phyloP scores from a whole-genome alignment of 2,329 filamentous ascomycete genomes.

The Dothistroma pini region DNA sequence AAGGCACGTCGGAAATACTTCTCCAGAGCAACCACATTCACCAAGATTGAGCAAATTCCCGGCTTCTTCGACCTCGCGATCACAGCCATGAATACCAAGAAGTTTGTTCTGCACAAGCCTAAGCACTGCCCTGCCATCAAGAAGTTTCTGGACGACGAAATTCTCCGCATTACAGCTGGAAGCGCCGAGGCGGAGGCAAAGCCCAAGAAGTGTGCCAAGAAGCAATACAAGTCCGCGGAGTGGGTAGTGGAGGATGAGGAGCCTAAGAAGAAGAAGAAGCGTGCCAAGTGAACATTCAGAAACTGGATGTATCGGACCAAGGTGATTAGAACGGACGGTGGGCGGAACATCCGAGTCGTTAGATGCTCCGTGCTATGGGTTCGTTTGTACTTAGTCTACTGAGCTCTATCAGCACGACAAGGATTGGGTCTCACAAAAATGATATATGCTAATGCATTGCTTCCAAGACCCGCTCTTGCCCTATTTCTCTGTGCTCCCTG shows the following conservation, averaged over 20 bases:
- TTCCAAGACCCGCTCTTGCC: neutral
- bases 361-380: no score
- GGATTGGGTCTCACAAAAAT: neutral
- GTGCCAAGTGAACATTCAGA: no score
- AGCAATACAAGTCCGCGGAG: neutral
- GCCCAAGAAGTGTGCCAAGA: neutral
- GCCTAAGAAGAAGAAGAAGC: neutral
- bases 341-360: no score
- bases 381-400: neutral
- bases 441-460: neutral
- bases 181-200: neutral
- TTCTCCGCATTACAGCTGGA: neutral
- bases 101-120: neutral
- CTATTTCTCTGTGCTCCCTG: neutral
- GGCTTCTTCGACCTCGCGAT: constrained; percentile 1
- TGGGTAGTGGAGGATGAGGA: neutral
- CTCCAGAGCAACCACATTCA: neutral
- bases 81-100: neutral
- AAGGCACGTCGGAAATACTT: neutral
- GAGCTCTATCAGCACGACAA: no score
- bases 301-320: no score
- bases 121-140: neutral
- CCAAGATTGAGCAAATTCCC: constrained; percentile 1
- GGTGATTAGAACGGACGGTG: no score
- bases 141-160: neutral